Conservation (phyloP, 2,329 filamentous ascomycete genomes). For the Paecilomyces dactylethromorphus region DNA sequence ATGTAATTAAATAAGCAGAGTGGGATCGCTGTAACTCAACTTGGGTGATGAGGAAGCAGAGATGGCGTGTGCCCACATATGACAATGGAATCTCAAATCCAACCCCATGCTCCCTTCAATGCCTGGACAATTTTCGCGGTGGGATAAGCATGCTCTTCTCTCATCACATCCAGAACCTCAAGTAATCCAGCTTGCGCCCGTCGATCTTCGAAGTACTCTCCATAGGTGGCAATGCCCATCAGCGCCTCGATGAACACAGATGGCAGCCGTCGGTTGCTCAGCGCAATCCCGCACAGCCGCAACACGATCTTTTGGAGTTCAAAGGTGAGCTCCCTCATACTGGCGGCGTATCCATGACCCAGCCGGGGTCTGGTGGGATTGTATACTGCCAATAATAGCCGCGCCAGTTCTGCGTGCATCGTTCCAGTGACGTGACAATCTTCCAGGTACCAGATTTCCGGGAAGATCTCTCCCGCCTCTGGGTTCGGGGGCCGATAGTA, state of each 20-base stretch:
- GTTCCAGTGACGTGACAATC: conserved; percentile 55
- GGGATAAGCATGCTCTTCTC: conserved; percentile 48
- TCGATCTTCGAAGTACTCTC: conserved; percentile 44
- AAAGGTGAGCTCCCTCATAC: conserved; percentile 10
- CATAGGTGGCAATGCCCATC: conserved; percentile 51
- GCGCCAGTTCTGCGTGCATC: conserved; percentile 54
- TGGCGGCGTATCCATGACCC: conserved; percentile 24
- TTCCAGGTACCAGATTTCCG: conserved; percentile 52
- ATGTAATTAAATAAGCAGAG: background rate
- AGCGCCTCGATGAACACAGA: conserved; percentile 44
- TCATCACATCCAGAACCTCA: conserved; percentile 34
- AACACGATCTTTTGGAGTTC: conserved; percentile 40
- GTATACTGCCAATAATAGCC: conserved; percentile 51
- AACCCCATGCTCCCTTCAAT: conserved; percentile 45
- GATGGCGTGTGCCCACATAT: background rate
- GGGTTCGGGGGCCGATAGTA: conserved; percentile 38
- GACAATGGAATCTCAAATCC: background rate
- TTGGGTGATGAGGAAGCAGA: background rate
- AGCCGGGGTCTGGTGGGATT: conserved; percentile 49
- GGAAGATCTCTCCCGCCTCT: conserved; percentile 42
- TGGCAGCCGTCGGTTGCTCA: conserved; percentile 49
- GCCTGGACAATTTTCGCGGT: conserved; percentile 43
- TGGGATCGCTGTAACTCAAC: background rate
- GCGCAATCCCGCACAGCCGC: conserved; percentile 52
- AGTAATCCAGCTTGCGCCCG: conserved; percentile 45